Evolutionary conservation across 495 filamentous ascomycete genomes (phyloP).

Genomic region (Mycothermus thermophilus): DNA sequence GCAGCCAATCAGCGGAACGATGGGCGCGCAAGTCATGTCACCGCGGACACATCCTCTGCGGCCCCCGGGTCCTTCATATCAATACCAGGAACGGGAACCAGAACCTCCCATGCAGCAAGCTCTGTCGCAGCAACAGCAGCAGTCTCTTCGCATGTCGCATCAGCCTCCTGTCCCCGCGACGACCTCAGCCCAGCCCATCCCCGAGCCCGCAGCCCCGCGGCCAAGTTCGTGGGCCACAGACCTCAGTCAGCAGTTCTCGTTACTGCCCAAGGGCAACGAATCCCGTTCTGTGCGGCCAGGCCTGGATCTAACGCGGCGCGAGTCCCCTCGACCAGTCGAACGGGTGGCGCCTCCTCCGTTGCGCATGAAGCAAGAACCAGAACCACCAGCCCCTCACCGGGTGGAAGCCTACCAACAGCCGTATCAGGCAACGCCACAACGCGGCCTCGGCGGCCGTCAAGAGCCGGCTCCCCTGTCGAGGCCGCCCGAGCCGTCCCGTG

Average conservation of each 20-base stretch:
- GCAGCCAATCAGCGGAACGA: too few relatives aligned
- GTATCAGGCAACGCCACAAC: slow-evolving; percentile 14
- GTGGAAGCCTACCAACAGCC: slow-evolving; percentile 16
- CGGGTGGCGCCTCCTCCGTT: slow-evolving; percentile 15
- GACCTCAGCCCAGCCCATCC: slow-evolving; percentile 10
- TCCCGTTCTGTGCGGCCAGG: too few relatives aligned
- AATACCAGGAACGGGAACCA: too few relatives aligned
- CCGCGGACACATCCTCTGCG: too few relatives aligned
- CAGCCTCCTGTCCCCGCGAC: slow-evolving; percentile 10
- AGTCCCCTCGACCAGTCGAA: slow-evolving; percentile 19
- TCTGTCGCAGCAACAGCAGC: slow-evolving; percentile 8
- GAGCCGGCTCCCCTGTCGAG: slow-evolving; percentile 28
- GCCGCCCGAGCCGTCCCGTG: slow-evolving; percentile 28
- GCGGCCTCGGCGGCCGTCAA: slow-evolving; percentile 11
- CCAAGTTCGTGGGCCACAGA: slow-evolving; percentile 10
- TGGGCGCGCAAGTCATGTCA: too few relatives aligned
- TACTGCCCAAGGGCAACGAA: slow-evolving; percentile 12
- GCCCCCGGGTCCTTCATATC: too few relatives aligned
- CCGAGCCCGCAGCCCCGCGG: slow-evolving; percentile 11
- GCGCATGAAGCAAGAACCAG: slow-evolving; percentile 34
- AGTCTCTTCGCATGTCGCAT: slow-evolving; percentile 15
- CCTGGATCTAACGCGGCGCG: too few relatives aligned
- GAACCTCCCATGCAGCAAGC: slow-evolving; percentile 12
- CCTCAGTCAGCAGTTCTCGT: slow-evolving; percentile 9
- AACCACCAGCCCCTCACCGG: slow-evolving; percentile 20